These are phyloP conservation scores for Candida pseudofarinosa DNA, from an alignment of 805 yeast species.

Conservation along the genomic window DNA sequence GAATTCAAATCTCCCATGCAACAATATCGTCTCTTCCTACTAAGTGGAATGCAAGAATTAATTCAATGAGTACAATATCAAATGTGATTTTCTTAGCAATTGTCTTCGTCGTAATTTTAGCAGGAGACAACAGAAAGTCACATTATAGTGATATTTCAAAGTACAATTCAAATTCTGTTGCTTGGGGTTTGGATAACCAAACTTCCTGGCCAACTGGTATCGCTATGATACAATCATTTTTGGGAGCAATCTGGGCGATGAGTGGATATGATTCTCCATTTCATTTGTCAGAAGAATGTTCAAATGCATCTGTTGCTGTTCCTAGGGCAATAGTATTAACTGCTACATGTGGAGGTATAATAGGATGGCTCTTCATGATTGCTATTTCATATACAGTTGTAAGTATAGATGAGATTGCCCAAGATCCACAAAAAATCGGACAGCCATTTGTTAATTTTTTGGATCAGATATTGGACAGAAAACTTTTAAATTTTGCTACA, in stretches of 20 bases:
- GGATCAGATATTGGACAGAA: slow-evolving; percentile 42
- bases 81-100: slow-evolving; percentile 48
- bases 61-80: slow-evolving; percentile 44
- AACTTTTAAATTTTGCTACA: slow-evolving; percentile 33
- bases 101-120: slow-evolving; percentile 52
- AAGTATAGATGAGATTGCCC: slow-evolving; percentile 43
- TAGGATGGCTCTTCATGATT: slow-evolving; percentile 56
- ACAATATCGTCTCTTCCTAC: slow-evolving; percentile 52
- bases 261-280: slow-evolving; percentile 73
- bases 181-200: slow-evolving; percentile 54
- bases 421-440: slow-evolving; percentile 46
- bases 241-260: slow-evolving; percentile 70
- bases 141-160: slow-evolving; percentile 26
- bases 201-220: slow-evolving; percentile 66
- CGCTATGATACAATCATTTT: slow-evolving; percentile 51
- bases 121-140: slow-evolving; percentile 43
- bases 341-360: slow-evolving; percentile 48
- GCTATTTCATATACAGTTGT: slow-evolving; percentile 61
- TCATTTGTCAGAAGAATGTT: slow-evolving; percentile 70
- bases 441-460: slow-evolving; percentile 59
- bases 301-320: slow-evolving; percentile 59
- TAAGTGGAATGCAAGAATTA: slow-evolving; percentile 48
- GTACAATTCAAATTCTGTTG: slow-evolving; percentile 45
- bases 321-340: slow-evolving; percentile 67
- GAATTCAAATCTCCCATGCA: slow-evolving; percentile 46